Evolutionary conservation across 2,329 filamentous ascomycete species (phyloP), one percentile per base, ranked within the genome.

Genomic region (Ophiostoma fasciatum): DNA sequence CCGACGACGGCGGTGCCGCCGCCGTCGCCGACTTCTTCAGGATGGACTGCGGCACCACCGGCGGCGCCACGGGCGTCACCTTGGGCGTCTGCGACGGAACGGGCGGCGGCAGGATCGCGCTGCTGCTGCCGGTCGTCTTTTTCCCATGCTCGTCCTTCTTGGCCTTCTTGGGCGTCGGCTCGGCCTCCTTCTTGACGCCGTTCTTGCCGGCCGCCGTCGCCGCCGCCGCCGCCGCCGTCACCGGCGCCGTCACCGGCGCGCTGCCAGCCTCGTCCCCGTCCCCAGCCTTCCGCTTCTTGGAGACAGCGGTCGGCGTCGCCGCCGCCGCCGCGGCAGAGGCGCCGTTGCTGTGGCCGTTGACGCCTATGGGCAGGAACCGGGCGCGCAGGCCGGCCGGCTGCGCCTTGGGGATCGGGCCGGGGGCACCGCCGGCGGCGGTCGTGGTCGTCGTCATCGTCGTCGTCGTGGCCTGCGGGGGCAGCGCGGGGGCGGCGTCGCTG

Each of bases 381-480:
- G 75, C 68, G 48, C 67, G 73, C 36, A 87, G 58, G 7, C 74
- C 77, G 47, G 68, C 64, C 2, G 81, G 78, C 51, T 85, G 81
- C 31, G 69, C 61, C 38, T 66, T 59, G 5, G 66, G 57, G 3
- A 64, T n/a, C n/a, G n/a, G n/a, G n/a, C n/a, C n/a, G n/a, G n/a
- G n/a, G n/a, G n/a, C n/a, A n/a, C n/a, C n/a, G n/a, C n/a, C n/a
- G n/a, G n/a, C n/a, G n/a, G n/a, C n/a, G n/a, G n/a, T n/a, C n/a
- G n/a, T n/a, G n/a, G n/a, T n/a, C n/a, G n/a, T n/a, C n/a, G n/a
- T n/a, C n/a, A n/a, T n/a, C n/a, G n/a, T n/a, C n/a, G n/a, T n/a
- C n/a, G n/a, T n/a, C n/a, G n/a, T n/a, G n/a, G n/a, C n/a, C n/a
- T n/a, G n/a, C 59, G 17, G 60, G 63, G 18, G 60, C 33, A 30